Conservation (phyloP, 306 rosid genomes). For the Castanopsis chinensis region DNA sequence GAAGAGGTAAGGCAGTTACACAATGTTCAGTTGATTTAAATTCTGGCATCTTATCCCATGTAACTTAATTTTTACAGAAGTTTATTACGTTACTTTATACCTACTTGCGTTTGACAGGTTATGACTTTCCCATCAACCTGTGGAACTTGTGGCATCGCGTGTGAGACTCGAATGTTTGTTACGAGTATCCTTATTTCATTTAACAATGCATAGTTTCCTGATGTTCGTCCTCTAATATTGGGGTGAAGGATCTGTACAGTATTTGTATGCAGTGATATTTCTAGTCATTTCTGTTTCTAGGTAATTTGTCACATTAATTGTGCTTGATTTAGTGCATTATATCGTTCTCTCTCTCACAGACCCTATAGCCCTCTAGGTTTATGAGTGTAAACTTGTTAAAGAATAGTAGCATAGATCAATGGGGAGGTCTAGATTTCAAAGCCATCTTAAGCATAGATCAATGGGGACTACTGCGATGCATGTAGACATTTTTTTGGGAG, state of each 20-base stretch:
- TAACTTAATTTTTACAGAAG: not conserved
- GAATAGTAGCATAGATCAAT: not conserved
- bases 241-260: not conserved
- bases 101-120: constrained; percentile 55
- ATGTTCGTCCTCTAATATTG: not conserved
- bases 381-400: not conserved
- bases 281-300: not conserved
- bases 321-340: not conserved
- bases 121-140: constrained; percentile 98
- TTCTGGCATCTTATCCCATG: constrained; percentile 4
- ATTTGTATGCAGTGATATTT: not conserved
- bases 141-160: constrained; percentile 61
- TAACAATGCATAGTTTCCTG: constrained; percentile 7
- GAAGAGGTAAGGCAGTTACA: constrained; percentile 64
- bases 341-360: not conserved
- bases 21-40: not conserved
- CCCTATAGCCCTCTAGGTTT: not conserved
- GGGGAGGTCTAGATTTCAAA: not conserved
- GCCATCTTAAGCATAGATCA: not conserved
- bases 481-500: not conserved
- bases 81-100: not conserved
- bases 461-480: not conserved
- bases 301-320: not conserved
- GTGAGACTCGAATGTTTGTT: constrained; percentile 96
- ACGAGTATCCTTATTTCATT: constrained; percentile 69